Evolutionary conservation across 2,329 filamentous ascomycete species (phyloP), one percentile per base, ranked within the genome.

Genomic region (Penicillium griseofulvum): DNA sequence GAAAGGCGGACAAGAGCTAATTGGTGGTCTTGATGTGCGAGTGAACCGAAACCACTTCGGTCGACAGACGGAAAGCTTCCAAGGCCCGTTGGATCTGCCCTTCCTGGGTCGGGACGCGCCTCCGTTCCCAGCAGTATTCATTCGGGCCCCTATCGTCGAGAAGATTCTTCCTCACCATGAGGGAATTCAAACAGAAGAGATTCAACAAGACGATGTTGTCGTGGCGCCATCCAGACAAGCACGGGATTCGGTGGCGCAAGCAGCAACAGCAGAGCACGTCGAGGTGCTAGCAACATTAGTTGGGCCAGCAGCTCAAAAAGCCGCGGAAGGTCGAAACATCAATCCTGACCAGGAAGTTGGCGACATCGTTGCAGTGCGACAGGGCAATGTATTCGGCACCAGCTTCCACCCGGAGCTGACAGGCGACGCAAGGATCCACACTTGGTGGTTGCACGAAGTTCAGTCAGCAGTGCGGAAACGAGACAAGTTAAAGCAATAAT

Each of bases 321-420:
- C 78, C 38, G 76, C 79, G 28, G 75, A 77, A 56, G 71, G 72
- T 6, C 71, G 69, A 16, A 65, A 74, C 37, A 66, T 74, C 7
- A 65, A 70, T 33, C 65, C 72, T 6, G 72, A 75, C 12, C 69
- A 77, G 41, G 76, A 78, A 34, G 67, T 70, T 1, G 78, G 87
- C 2, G 89, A 96, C 63, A 93, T 97, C 49, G 86, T 97, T 48
- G 93, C 93, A 0, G 90, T 97, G 33, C 82, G 84, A 61, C 92
- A 97, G 75, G 90, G 88, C 0, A 97, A 97, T 73, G 88, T 96
- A 0, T 88, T 97, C 65, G 94, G 91, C 4, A 97, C 89, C 3
- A 97, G 92, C 68, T 99, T 97, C 70, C 94, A 97, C 67, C 94
- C 94, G 0, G 94, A 99, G 74, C 74, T 99, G 72, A 97, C 93